A percentile compares a stretch with the other conserved stretches of the same genome.
These are phyloP conservation scores for Mortierella polycephala DNA, from an alignment of 371 early-diverging fungal species.

Conservation along the genomic window DNA sequence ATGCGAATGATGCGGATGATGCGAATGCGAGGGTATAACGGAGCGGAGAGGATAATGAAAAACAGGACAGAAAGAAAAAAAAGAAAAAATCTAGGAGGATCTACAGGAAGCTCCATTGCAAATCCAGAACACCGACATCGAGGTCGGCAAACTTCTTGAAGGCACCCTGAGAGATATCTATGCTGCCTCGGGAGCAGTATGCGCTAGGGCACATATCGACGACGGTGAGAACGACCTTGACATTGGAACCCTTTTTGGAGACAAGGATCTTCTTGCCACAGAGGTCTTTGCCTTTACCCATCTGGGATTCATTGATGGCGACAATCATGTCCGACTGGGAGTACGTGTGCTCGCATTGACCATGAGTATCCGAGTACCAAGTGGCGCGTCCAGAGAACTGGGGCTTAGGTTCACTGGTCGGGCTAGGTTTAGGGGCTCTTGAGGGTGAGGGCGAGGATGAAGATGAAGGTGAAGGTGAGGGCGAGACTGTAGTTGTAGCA, in stretches of 20 bases:
- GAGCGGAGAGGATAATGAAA: constrained; percentile 6
- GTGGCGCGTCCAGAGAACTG: constrained; percentile 41
- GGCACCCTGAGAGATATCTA: constrained; percentile 50
- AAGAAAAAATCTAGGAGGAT: constrained; percentile 8
- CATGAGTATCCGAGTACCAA: constrained; percentile 51
- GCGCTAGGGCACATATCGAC: constrained; percentile 49
- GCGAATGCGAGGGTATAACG: constrained; percentile 17
- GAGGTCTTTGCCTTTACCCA: constrained; percentile 35
- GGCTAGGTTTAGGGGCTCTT: background rate
- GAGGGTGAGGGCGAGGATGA: constrained; percentile 19
- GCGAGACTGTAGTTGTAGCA: background rate
- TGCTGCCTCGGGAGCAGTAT: constrained; percentile 38
- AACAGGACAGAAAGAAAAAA: constrained; percentile 9
- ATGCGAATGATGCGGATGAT: too few species aligned
- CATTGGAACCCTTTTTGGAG: constrained; percentile 26
- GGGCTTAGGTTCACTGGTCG: constrained; percentile 6
- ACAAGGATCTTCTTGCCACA: constrained; percentile 45
- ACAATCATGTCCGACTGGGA: constrained; percentile 52
- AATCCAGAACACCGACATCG: constrained; percentile 17
- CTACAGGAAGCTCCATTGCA: constrained; percentile 41
- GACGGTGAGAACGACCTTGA: constrained; percentile 28
- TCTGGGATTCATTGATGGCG: constrained; percentile 46
- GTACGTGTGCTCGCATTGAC: constrained; percentile 38
- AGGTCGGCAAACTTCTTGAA: constrained; percentile 48
- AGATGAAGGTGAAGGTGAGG: constrained; percentile 5